Evolutionary conservation across 495 filamentous ascomycete species (phyloP).

Genomic region (Peziza echinospora): DNA sequence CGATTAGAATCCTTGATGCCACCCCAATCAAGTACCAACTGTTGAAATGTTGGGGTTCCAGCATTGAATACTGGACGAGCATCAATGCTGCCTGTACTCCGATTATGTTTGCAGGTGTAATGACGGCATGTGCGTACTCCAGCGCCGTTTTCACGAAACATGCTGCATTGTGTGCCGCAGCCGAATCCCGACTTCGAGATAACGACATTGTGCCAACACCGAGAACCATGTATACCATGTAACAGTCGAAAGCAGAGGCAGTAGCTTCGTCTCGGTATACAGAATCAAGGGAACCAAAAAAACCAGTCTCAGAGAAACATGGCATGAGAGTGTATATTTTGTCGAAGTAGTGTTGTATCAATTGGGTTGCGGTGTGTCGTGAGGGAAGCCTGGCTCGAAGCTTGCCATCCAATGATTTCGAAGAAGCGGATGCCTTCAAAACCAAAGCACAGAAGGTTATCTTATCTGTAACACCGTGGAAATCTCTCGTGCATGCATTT

Average conservation of each 20-base stretch:
- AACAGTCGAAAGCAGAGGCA: slow-evolving; percentile 54
- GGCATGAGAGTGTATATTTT: slow-evolving; percentile 62
- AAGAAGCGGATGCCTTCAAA: slow-evolving; percentile 41
- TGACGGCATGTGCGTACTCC: slow-evolving; percentile 51
- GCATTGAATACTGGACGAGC: slow-evolving; percentile 66
- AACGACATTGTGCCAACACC: slow-evolving; percentile 54
- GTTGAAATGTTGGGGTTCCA: slow-evolving; percentile 74
- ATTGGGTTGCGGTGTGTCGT: slow-evolving; percentile 36
- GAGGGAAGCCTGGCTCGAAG: slow-evolving; percentile 38
- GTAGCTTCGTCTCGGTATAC: slow-evolving; percentile 46
- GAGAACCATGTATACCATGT: slow-evolving; percentile 71
- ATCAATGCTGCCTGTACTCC: slow-evolving; percentile 71
- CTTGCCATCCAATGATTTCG: slow-evolving; percentile 28
- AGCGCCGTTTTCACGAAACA: slow-evolving; percentile 32
- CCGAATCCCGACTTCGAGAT: slow-evolving; percentile 32
- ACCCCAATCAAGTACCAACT: slow-evolving; percentile 80
- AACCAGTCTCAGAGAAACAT: slow-evolving; percentile 48
- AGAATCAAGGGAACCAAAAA: slow-evolving; percentile 55
- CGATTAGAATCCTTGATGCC: slow-evolving; percentile 60
- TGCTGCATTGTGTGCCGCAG: slow-evolving; percentile 18
- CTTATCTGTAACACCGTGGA: slow-evolving; percentile 42
- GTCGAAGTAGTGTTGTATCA: slow-evolving; percentile 64
- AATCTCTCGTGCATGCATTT: slow-evolving; percentile 79
- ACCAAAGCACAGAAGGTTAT: slow-evolving; percentile 68
- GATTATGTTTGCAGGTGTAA: slow-evolving; percentile 57